Conservation (phyloP, 129 eudicot genomes). For the Tagetes erecta region DNA sequence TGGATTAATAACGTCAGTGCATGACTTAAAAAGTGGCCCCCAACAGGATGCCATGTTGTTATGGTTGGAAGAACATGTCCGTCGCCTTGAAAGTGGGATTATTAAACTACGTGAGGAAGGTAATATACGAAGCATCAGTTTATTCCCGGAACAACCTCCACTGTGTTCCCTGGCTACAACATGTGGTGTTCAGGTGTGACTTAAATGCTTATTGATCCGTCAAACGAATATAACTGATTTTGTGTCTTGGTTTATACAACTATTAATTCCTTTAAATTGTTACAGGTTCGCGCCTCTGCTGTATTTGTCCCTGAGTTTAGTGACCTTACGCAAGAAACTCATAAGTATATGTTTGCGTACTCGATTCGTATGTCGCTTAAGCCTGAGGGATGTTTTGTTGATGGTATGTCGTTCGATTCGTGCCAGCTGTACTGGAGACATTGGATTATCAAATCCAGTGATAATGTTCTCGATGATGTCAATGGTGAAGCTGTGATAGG, state of each 20-base stretch:
- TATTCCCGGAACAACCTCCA: constrained; percentile 69
- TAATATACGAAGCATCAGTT: constrained; percentile 50
- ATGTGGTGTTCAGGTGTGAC: constrained; percentile 76
- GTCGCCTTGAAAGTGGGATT: constrained; percentile 63
- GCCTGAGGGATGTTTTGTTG: constrained; percentile 67
- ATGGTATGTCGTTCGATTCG: constrained; percentile 50
- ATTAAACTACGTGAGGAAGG: constrained; percentile 57
- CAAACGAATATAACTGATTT: not conserved
- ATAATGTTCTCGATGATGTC: constrained; percentile 43
- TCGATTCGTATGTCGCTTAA: constrained; percentile 80
- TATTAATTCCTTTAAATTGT: not conserved
- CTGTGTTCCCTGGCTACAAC: constrained; percentile 66
- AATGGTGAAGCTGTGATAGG: constrained; percentile 91
- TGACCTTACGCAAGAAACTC: constrained; percentile 39
- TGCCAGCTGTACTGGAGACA: constrained; percentile 90
- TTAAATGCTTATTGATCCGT: not conserved
- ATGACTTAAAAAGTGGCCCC: constrained; percentile 32
- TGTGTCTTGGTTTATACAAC: not conserved
- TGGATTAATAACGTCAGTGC: constrained; percentile 42
- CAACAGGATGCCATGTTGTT: constrained; percentile 76
- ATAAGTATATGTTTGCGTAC: constrained; percentile 64
- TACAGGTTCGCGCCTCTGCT: constrained; percentile 90
- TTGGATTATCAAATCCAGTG: constrained; percentile 67
- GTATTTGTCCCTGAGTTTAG: constrained; percentile 76
- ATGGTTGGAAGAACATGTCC: constrained; percentile 88